Evolutionary conservation across 108 stramenopile species (phyloP).

Genomic region (Thalassiosira profunda): DNA sequence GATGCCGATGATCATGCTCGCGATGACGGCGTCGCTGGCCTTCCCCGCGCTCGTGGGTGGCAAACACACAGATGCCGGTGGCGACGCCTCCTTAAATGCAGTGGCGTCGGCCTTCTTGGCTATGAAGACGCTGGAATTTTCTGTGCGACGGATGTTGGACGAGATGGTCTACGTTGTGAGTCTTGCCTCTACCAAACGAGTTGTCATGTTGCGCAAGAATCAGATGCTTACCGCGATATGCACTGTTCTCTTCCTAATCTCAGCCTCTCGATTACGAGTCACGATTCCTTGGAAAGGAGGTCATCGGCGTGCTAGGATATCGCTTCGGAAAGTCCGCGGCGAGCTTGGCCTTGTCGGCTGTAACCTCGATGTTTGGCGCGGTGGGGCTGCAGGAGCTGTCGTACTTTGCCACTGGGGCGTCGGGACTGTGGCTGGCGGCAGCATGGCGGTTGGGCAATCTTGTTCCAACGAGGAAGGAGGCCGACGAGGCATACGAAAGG

Average conservation of each 20-base stretch:
- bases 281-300: slow-evolving; percentile 79
- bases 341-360: slow-evolving; percentile 35
- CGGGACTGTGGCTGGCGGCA: slow-evolving; percentile 58
- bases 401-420: slow-evolving; percentile 61
- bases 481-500: slow-evolving; percentile 55
- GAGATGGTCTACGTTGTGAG: slow-evolving; percentile 76
- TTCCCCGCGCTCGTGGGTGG: slow-evolving; percentile 17
- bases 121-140: slow-evolving; percentile 90
- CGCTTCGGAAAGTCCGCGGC: slow-evolving; percentile 59
- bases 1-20: slow-evolving; percentile 59
- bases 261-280: slow-evolving; percentile 86
- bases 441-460: slow-evolving; percentile 77
- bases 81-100: slow-evolving; percentile 68
- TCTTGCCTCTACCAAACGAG: slow-evolving; percentile 7
- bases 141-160: slow-evolving; percentile 84
- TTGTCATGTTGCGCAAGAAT: background rate
- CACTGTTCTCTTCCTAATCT: slow-evolving; percentile 6
- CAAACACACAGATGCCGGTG: background rate
- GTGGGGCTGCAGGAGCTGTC: slow-evolving; percentile 69
- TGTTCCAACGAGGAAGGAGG: slow-evolving; percentile 79
- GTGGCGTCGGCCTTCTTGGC: slow-evolving; percentile 69
- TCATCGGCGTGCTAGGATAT: slow-evolving; percentile 61
- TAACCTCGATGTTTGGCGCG: slow-evolving; percentile 45
- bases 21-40: slow-evolving; percentile 18
- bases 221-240: background rate